These are phyloP conservation scores for Rubia tinctorum DNA, from an alignment of 305 asterid species.

Conservation along the genomic window DNA sequence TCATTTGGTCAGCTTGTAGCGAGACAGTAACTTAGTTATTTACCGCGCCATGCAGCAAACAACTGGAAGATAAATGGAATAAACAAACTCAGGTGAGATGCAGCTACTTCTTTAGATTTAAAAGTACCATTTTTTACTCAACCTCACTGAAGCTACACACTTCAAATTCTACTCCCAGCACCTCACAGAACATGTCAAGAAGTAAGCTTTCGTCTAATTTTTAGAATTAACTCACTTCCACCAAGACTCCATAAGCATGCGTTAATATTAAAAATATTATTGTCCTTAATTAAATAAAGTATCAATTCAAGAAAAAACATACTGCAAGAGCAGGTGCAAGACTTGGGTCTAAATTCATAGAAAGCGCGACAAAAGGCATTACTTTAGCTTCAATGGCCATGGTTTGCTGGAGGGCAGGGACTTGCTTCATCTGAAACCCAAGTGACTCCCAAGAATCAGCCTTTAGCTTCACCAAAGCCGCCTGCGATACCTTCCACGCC, in stretches of 20 bases:
- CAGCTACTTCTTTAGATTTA: not conserved
- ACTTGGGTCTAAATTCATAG: not conserved
- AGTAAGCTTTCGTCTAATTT: not conserved
- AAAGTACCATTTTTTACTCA: not conserved
- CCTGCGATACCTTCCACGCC: slow-evolving; percentile 79
- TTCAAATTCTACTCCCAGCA: not conserved
- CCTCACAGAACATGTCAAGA: not conserved
- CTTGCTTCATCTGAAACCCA: slow-evolving; percentile 75
- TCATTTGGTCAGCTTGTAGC: not conserved
- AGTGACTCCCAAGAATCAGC: slow-evolving; percentile 81
- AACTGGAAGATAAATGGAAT: not conserved
- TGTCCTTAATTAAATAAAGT: not conserved
- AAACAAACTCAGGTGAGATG: not conserved
- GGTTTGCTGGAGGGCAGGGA: slow-evolving; percentile 63
- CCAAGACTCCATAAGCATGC: not conserved
- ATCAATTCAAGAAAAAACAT: not conserved
- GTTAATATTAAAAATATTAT: not conserved
- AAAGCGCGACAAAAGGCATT: not conserved
- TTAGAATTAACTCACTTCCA: not conserved
- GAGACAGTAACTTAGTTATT: not conserved
- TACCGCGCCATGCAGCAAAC: not conserved
- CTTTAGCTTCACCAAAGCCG: slow-evolving; percentile 46
- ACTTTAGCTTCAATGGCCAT: slow-evolving; percentile 75
- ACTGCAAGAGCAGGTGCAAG: not conserved
- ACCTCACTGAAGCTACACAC: not conserved